Conservation (phyloP, 2,329 filamentous ascomycete species). For the Shiraia bambusicola region DNA sequence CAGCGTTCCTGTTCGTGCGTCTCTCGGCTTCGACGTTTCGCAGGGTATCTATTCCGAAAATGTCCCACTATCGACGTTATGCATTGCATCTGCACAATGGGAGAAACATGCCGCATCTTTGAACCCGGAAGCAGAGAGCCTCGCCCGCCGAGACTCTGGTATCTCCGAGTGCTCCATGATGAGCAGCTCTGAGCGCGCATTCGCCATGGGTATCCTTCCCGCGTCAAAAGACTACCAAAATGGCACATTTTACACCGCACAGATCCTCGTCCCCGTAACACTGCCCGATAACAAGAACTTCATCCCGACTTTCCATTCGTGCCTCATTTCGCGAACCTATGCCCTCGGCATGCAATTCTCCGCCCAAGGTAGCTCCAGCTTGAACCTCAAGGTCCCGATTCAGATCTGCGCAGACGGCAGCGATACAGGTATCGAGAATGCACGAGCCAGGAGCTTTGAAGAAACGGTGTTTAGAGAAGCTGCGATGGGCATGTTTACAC, state of each 20-base stretch:
- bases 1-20: conserved; percentile 50
- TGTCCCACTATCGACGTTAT: conserved; percentile 56
- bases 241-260: conserved; percentile 60
- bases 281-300: conserved; percentile 63
- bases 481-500: conserved; percentile 36
- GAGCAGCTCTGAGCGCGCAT: conserved; percentile 13
- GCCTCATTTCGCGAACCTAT: conserved; percentile 66
- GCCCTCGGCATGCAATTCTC: conserved; percentile 60
- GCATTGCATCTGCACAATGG: conserved; percentile 61
- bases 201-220: conserved; percentile 35
- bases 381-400: conserved; percentile 49
- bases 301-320: conserved; percentile 70
- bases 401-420: conserved; percentile 48
- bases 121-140: conserved; percentile 29
- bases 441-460: conserved; percentile 34
- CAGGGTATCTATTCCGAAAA: conserved; percentile 57
- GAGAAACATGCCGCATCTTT: conserved; percentile 46
- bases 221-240: conserved; percentile 48
- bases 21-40: conserved; percentile 48
- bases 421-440: conserved; percentile 36
- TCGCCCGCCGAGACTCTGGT: conserved; percentile 46
- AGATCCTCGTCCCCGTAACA: conserved; percentile 63
- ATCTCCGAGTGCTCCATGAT: conserved; percentile 38
- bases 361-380: conserved; percentile 40
- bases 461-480: conserved; percentile 26